A percentile compares a stretch with the other conserved stretches of the same genome.
phyloP scores from a whole-genome alignment of 1,284 basidiomycete genomes.

The Coniferiporia weirii region DNA sequence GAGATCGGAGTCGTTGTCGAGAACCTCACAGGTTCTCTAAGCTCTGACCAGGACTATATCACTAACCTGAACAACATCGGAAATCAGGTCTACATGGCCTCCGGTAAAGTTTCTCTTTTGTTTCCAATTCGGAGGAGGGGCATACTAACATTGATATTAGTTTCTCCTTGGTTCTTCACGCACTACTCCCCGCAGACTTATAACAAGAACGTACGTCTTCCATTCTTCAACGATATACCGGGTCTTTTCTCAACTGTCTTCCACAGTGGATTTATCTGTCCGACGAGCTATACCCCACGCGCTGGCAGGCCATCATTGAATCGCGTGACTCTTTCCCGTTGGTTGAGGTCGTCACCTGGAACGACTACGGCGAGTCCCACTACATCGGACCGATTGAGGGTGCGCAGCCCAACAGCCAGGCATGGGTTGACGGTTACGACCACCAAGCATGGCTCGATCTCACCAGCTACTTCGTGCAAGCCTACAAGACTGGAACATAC shows the following conservation, averaged over 20 bases:
- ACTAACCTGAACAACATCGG: constrained; percentile 30
- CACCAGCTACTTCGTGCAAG: constrained; percentile 64
- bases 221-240: not conserved
- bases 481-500: constrained; percentile 71
- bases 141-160: constrained; percentile 19
- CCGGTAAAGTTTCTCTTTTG: constrained; percentile 21
- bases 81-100: constrained; percentile 38
- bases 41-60: constrained; percentile 44
- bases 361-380: constrained; percentile 58
- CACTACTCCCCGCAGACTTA: constrained; percentile 60
- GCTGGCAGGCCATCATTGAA: constrained; percentile 69
- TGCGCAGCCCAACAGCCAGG: constrained; percentile 55
- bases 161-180: constrained; percentile 79
- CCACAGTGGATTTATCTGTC: constrained; percentile 53
- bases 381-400: constrained; percentile 66
- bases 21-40: constrained; percentile 40
- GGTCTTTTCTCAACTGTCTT: constrained; percentile 6
- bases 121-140: not conserved
- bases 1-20: constrained; percentile 34
- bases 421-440: constrained; percentile 62
- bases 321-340: constrained; percentile 57
- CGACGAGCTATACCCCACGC: constrained; percentile 66
- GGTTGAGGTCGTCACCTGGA: constrained; percentile 61
- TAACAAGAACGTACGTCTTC: constrained; percentile 70
- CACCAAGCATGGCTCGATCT: constrained; percentile 63